Conservation (phyloP, 2,329 filamentous ascomycete genomes). For the Aspergillus niger region DNA sequence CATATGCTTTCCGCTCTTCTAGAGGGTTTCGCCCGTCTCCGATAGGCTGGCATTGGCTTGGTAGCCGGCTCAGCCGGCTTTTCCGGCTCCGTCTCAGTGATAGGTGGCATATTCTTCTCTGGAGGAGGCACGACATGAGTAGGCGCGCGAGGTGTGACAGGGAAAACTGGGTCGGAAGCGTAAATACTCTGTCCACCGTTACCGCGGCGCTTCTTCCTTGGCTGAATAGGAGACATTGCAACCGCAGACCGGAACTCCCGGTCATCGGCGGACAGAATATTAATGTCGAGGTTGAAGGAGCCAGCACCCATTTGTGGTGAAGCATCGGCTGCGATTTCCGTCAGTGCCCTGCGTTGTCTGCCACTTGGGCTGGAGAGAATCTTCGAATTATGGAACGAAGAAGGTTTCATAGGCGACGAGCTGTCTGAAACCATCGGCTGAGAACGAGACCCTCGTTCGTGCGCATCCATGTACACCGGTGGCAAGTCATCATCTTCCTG, state of each 20-base stretch:
- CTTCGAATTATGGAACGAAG: constrained; percentile 23
- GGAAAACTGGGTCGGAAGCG: constrained; percentile 33
- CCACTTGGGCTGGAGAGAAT: constrained; percentile 44
- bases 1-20: constrained; percentile 35
- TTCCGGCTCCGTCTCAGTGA: constrained; percentile 17
- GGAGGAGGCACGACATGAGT: constrained; percentile 21
- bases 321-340: constrained; percentile 46
- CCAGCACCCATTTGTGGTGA: constrained; percentile 41
- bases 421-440: constrained; percentile 24
- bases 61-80: constrained; percentile 9
- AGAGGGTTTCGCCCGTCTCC: constrained; percentile 26
- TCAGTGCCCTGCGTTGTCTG: constrained; percentile 39
- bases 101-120: constrained; percentile 14
- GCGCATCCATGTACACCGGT: constrained; percentile 28
- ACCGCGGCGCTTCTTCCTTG: constrained; percentile 41
- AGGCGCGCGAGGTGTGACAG: constrained; percentile 29
- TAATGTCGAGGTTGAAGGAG: constrained; percentile 38
- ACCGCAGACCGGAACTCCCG: constrained; percentile 40
- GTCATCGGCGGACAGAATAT: constrained; percentile 44
- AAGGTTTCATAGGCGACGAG: constrained; percentile 30
- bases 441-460: constrained; percentile 22
- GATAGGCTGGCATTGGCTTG: constrained; percentile 21
- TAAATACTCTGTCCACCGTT: constrained; percentile 35
- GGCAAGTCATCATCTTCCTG: constrained; percentile 44
- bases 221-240: constrained; percentile 34